Evolutionary conservation across 2,329 filamentous ascomycete species (phyloP), one percentile per base, ranked within the genome.

Genomic region (Dothistroma septosporum): DNA sequence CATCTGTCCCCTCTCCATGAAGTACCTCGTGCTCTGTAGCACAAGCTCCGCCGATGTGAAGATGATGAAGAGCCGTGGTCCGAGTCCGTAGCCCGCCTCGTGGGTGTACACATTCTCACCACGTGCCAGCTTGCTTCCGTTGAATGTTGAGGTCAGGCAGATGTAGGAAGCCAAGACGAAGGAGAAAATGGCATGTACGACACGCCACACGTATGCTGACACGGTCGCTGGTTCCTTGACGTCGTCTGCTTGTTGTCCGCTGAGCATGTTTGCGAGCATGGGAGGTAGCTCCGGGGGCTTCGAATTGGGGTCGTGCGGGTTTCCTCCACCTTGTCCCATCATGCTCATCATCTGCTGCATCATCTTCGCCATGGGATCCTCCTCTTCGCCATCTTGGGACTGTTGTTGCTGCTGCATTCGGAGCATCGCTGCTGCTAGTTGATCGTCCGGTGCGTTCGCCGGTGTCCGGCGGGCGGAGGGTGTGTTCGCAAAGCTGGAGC

Each of bases 31-130:
- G 1, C 85, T 88, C 65, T 93, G 84, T 64, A 93, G 78, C 57
- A 90, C 73, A 11, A 90, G 81, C 77, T 94, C 89, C 33, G 85
- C 87, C 0, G 89, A 91, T 6, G 89, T 87, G 72, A 93, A 94
- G n/a, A 89, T 82, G 79, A 87, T 91, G 75, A 93, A 92, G 75
- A 92, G 87, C 63, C 82, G 80, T 50, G 78, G 78, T 46, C 79
- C 77, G 37, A 74, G 69, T 53, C 76, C 75, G 16, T 75, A 72
- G 32, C 78, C 74, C 1, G 69, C 70, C 8, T 75, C 68, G 50
- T 70, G 72, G 58, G 85, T 81, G 61, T 69, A 67, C 32, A 68
- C 63, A 35, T 65, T 68, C 47, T 69, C 64, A 11, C 64, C 66
- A 32, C 89, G 84, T 69, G 86, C 83, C 7, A 82, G 67, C 71